phyloP scores from a whole-genome alignment of 768 basidiomycete genomes.

The Kwoniella dendrophila region DNA sequence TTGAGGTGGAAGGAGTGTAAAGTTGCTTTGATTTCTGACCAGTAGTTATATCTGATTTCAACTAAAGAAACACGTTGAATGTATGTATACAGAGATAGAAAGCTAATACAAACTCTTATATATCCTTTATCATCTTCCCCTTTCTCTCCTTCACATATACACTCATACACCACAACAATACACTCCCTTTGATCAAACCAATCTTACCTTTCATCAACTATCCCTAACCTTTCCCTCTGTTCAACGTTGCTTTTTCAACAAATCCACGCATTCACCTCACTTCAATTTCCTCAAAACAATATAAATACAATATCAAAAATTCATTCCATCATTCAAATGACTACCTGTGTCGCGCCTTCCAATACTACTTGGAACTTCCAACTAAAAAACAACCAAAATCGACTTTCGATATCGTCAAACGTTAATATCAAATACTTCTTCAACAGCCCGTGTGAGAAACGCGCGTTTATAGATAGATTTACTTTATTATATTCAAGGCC shows the following conservation, averaged over 20 bases:
- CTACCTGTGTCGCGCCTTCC: conserved; percentile 4
- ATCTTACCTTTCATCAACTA: conserved; percentile 8
- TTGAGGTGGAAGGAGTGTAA: background rate
- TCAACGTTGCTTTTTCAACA: background rate
- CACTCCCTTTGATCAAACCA: no score
- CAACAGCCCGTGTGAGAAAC: conserved; percentile 2
- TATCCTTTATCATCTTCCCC: conserved; percentile 5
- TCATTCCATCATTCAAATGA: background rate
- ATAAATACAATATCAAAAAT: background rate
- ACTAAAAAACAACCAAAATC: background rate
- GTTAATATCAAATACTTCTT: no score
- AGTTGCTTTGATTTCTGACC: no score
- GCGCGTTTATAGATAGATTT: background rate
- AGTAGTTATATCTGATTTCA: no score
- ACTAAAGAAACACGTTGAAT: conserved; percentile 16
- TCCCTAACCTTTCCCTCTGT: background rate
- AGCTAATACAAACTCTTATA: conserved; percentile 1
- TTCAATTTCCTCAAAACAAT: background rate
- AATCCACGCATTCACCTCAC: background rate
- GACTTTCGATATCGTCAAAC: no score
- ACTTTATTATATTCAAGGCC: background rate
- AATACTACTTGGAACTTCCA: background rate
- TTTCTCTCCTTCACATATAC: conserved; percentile 3
- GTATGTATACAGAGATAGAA: no score
- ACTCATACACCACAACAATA: background rate